A percentile compares a stretch with the other conserved stretches of the same genome.
Evolutionary conservation across 306 rosid species (phyloP).

Genomic region (Urtica urens): DNA sequence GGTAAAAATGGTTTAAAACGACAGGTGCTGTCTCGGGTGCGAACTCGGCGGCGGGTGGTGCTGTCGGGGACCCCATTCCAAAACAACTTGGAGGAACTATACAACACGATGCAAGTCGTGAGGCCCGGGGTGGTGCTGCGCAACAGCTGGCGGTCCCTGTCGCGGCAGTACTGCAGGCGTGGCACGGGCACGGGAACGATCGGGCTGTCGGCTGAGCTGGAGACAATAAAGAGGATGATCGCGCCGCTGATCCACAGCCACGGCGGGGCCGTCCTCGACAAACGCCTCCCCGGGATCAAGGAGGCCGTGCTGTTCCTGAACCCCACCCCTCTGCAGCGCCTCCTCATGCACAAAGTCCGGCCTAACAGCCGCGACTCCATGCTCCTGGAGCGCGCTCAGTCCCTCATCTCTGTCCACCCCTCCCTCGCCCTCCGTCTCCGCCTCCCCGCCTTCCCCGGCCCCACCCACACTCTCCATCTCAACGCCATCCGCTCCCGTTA

Average conservation of each 20-base stretch:
- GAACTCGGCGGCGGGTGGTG: slow-evolving; percentile 41
- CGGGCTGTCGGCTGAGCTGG: slow-evolving; percentile 14
- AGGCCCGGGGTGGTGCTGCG: slow-evolving; percentile 29
- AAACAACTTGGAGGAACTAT: slow-evolving; percentile 50
- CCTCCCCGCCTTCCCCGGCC: background rate
- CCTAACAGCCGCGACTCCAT: background rate
- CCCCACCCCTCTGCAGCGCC: slow-evolving; percentile 20
- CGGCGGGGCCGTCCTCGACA: slow-evolving; percentile 35
- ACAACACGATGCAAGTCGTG: slow-evolving; percentile 37
- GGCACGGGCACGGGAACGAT: too few relatives aligned
- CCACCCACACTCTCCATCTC: background rate
- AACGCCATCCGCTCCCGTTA: slow-evolving; percentile 15
- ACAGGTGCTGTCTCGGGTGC: slow-evolving; percentile 31
- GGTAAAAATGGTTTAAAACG: too few relatives aligned
- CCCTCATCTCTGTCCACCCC: slow-evolving; percentile 49
- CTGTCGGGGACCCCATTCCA: slow-evolving; percentile 78
- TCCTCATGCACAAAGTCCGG: background rate
- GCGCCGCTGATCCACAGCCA: slow-evolving; percentile 41
- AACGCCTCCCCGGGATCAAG: slow-evolving; percentile 51
- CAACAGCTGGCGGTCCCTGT: background rate
- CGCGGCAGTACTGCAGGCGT: too few relatives aligned
- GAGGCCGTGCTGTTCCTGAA: slow-evolving; percentile 13
- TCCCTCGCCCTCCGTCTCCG: too few relatives aligned
- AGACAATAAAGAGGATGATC: slow-evolving; percentile 21
- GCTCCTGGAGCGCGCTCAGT: slow-evolving; percentile 23